Base-by-base conservation (phyloP, 1,139 yeast genomes). In the Debaryomycetaceae sp. region DNA sequence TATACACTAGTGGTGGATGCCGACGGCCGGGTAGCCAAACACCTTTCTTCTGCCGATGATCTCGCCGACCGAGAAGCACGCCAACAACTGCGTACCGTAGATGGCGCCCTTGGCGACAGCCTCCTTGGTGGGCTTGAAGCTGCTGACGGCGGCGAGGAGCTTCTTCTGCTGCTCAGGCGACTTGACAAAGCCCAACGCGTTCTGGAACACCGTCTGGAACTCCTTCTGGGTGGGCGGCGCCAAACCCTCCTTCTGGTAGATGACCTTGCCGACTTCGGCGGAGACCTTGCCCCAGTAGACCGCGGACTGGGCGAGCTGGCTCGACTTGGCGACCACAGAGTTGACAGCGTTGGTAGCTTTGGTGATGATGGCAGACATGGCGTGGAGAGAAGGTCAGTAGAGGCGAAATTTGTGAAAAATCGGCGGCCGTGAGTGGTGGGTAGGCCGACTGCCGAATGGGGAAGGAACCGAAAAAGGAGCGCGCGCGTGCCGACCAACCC, bases 61-160 rank as follows among this genome's bases (percentile, higher is more conserved):
- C 73, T 91, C 98, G 56, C 99, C 99, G 32, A 91, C 71, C 18
- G 96, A 80, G 65, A 88, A 91, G 61, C 88, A 75, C 42, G 96
- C 99, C 45, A 85, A 70, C 41, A 91, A 66, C 64, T 91, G 98
- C 46, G 88, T 67, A 46, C 81, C 79, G 59, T 78, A 79, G 34
- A 89, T 80, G 47, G 83, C 82, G 54, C 74, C 85, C 65, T 76
- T 79, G 50, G 77, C 63, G 43, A 70, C 71, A 49, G 70, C 71
- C 44, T 75, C 78, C 61, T 74, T 78, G 48, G 60, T 47, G 45
- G 83, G 65, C 48, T 64, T 57, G 60, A 75, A 68, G 36, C 65
- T 55, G 38, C 56, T 48, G 41, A 63, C 61, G 46, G 66, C 60
- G 44, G 51, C 57, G 47, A 56, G 55, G 42, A 56, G 66, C 47